Base-by-base conservation (phyloP, 148 eudicot genomes). In the Beta vulgaris region DNA sequence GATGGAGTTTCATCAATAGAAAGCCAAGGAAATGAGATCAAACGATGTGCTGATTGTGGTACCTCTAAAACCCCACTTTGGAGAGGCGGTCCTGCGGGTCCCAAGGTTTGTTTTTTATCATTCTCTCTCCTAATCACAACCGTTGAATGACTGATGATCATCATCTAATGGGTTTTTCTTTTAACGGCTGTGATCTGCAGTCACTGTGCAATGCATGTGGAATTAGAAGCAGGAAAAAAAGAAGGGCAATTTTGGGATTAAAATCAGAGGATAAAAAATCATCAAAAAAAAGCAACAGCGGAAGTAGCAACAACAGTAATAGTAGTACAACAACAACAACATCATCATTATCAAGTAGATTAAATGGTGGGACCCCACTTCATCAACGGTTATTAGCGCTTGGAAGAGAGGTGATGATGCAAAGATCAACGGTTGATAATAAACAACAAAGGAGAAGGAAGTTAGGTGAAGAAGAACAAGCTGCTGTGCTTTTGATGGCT, bases 141-240 rank as follows among this genome's bases (percentile, higher is more conserved):
- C 81, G 77, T 79, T 75, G 26, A 48, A 68, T 75, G 3, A 73
- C 6, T 31, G 25, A n/a, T 39, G 55, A 6, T 67, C 35, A 16
- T 15, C 10, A 60, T 60, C 10, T 40, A 62, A 42, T 74, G 77
- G 60, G 75, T 68, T 23, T 71, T 44, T 57, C 61, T 59, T 49
- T 54, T 15, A 0, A 58, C 28, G 39, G 31, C 40, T 65, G 23
- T 74, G 42, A 44, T 39, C 6, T 70, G 72, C 89, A 95, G 96
- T 90, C 97, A 48, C 82, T 95, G 76, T 95, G 98, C 82, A 95
- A 95, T 82, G 98, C 97, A 37, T 95, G 97, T 86, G 98, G 98
- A 78, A 95, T 95, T 71, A 86, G 96, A 82, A 92, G 93, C 82
- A 85, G 98, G 76, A 95, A 95, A 71, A 90, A 80, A 85, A 86